phyloP scores from a whole-genome alignment of 1,284 basidiomycete species.

The Cystobasidium pallidum region DNA sequence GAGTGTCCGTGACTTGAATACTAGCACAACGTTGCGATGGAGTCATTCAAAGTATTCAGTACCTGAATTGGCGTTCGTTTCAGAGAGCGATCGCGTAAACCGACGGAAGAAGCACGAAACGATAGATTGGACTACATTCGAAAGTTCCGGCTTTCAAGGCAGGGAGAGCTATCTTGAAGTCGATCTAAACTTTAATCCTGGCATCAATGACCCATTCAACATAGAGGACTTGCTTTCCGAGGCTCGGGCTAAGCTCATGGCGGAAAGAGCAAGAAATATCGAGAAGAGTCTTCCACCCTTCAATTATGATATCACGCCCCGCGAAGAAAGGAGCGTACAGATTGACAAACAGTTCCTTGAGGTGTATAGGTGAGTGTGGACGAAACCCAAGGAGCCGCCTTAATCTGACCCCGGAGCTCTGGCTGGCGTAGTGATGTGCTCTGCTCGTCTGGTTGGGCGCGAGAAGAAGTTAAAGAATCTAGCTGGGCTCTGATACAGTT shows the following conservation, averaged over 20 bases:
- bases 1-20: not conserved
- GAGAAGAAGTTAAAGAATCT: slow-evolving; percentile 54
- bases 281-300: slow-evolving; percentile 49
- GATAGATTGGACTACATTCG: slow-evolving; percentile 54
- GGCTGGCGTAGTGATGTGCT: slow-evolving; percentile 49
- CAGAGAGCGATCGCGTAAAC: slow-evolving; percentile 46
- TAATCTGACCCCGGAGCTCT: not conserved
- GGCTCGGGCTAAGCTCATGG: slow-evolving; percentile 11
- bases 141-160: slow-evolving; percentile 51
- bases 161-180: slow-evolving; percentile 50
- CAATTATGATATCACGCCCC: slow-evolving; percentile 53
- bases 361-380: slow-evolving; percentile 48
- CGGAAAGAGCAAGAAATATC: slow-evolving; percentile 27
- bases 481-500: slow-evolving; percentile 53
- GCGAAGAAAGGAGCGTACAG: slow-evolving; percentile 46
- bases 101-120: slow-evolving; percentile 48
- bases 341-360: slow-evolving; percentile 54
- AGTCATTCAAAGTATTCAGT: no score
- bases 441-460: slow-evolving; percentile 53
- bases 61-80: no score
- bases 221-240: slow-evolving; percentile 32
- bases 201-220: slow-evolving; percentile 34
- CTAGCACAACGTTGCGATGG: no score
- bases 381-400: not conserved
- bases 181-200: slow-evolving; percentile 53